phyloP scores from a whole-genome alignment of 140 eudicot species.

The Ambrosia hybrid region DNA sequence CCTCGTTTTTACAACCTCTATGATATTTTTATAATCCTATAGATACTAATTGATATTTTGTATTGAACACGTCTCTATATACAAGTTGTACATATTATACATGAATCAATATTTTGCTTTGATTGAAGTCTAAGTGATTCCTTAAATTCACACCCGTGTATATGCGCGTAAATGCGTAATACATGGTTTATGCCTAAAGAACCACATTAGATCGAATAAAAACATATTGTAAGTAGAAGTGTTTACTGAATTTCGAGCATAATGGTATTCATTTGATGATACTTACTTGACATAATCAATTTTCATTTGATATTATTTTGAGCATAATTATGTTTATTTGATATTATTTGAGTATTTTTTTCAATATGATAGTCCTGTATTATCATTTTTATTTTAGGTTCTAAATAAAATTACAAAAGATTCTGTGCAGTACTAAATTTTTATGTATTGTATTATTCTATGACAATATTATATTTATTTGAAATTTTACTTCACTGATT shows the following conservation, averaged over 20 bases:
- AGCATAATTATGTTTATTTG: not conserved
- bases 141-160: not conserved
- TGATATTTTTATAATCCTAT: conserved; percentile 23
- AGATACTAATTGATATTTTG: not conserved
- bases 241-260: not conserved
- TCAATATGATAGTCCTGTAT: too few species aligned
- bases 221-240: not conserved
- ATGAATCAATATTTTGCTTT: not conserved
- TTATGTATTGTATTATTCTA: not conserved
- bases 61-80: too few species aligned
- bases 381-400: not conserved
- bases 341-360: not conserved
- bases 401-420: not conserved
- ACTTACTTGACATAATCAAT: not conserved
- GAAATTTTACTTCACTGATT: not conserved
- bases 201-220: not conserved
- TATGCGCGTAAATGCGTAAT: not conserved
- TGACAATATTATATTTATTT: not conserved
- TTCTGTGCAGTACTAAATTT: not conserved
- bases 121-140: not conserved
- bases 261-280: not conserved
- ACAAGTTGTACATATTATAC: not conserved
- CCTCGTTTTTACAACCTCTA: conserved; percentile 34
- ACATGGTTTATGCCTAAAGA: not conserved
- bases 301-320: not conserved